These are phyloP conservation scores for Stephania cephalantha DNA, from an alignment of 164 flowering plant species.

Conservation along the genomic window DNA sequence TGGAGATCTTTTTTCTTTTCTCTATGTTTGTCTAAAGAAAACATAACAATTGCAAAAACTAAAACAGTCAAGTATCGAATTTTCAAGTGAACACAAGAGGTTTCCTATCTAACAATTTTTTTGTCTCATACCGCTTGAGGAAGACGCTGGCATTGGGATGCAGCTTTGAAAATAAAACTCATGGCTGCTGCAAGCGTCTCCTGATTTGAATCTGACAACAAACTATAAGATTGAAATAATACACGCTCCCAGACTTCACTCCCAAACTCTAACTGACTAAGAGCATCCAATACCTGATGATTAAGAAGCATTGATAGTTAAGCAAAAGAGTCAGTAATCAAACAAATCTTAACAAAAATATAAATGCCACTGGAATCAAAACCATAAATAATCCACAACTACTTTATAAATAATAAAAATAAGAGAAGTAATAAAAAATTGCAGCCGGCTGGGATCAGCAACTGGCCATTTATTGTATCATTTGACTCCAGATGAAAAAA, in stretches of 20 bases:
- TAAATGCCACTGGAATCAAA: not conserved
- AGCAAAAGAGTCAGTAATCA: conserved; percentile 2
- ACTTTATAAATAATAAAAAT: not conserved
- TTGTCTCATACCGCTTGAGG: conserved; percentile 76
- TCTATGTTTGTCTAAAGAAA: too few relatives aligned
- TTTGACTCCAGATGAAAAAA: not conserved
- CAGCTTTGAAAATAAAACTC: conserved; percentile 79
- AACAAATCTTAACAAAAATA: not conserved
- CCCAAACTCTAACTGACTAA: conserved; percentile 84
- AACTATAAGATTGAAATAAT: conserved; percentile 54
- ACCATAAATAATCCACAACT: not conserved
- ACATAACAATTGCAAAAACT: not conserved
- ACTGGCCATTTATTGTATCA: not conserved
- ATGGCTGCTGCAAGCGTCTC: conserved; percentile 76
- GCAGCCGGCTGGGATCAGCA: not conserved
- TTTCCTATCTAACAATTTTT: conserved; percentile 2
- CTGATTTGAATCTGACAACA: conserved; percentile 67
- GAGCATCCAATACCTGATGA: conserved; percentile 77
- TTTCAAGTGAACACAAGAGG: not conserved
- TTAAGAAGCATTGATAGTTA: conserved; percentile 10
- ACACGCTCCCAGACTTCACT: conserved; percentile 84
- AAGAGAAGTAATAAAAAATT: not conserved
- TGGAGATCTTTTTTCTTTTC: too few relatives aligned
- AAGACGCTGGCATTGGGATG: conserved; percentile 83
- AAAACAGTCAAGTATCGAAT: not conserved